Evolutionary conservation across 169 alveolate species (phyloP).

Genomic region (Besnoitia besnoiti): DNA sequence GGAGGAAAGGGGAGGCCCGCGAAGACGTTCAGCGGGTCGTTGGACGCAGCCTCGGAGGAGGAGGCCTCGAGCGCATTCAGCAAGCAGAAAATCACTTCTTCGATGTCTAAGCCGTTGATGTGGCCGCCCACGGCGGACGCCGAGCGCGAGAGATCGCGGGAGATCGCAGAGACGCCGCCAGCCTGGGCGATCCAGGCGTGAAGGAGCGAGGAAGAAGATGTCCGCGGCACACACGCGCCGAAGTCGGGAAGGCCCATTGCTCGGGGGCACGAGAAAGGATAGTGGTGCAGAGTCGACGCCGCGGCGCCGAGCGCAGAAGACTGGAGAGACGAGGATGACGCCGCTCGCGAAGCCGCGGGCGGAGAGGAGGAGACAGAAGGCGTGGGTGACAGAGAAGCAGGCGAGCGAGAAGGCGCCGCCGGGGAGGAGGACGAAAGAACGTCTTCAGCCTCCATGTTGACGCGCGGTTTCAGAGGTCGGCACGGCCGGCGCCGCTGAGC

Average conservation of each 20-base stretch:
- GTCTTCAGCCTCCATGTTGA: no score
- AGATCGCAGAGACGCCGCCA: background rate
- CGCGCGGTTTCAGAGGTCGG: no score
- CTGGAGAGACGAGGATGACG: background rate
- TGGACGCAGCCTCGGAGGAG: background rate
- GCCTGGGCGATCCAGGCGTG: background rate
- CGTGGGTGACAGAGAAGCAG: constrained; percentile 6
- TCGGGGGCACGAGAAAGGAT: background rate
- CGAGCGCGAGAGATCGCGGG: background rate
- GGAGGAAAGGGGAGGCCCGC: background rate
- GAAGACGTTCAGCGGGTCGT: background rate
- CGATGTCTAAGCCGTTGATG: constrained; percentile 13
- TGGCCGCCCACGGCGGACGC: background rate
- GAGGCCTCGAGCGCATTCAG: background rate
- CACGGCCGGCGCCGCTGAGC: no score
- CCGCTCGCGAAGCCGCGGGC: background rate
- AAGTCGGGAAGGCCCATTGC: background rate
- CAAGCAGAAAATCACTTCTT: constrained; percentile 13
- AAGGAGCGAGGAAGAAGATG: background rate
- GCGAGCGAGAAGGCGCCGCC: background rate
- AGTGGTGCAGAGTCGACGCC: no score
- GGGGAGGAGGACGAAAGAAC: background rate
- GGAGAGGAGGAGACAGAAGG: background rate
- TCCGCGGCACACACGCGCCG: background rate
- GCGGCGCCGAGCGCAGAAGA: background rate